Conservation (phyloP, 2,329 filamentous ascomycete genomes). For the Zasmidium angulare region DNA sequence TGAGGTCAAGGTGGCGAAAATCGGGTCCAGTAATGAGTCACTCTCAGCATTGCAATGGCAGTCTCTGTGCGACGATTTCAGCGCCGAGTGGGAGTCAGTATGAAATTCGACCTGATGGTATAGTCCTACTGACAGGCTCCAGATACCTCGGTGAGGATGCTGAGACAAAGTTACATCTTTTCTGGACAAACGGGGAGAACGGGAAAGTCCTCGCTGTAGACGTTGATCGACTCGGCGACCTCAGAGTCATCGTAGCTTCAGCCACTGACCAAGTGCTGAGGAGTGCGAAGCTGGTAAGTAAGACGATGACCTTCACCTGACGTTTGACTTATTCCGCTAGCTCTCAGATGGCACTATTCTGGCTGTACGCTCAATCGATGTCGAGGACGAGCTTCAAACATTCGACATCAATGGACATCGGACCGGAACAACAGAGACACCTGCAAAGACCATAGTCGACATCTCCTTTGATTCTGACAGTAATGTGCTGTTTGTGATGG, state of each 20-base stretch:
- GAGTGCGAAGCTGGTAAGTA: neutral
- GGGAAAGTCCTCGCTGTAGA: neutral
- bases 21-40: neutral
- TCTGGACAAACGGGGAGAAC: neutral
- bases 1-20: neutral
- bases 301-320: neutral
- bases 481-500: neutral
- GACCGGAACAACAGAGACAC: neutral
- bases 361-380: neutral
- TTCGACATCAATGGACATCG: neutral
- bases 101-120: neutral
- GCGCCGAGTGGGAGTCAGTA: neutral
- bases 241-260: neutral
- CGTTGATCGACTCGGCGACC: neutral
- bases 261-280: neutral
- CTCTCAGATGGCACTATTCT: neutral
- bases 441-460: neutral
- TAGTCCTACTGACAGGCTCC: neutral
- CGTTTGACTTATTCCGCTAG: neutral
- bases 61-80: neutral
- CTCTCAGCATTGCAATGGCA: neutral
- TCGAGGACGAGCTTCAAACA: neutral
- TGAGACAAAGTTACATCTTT: neutral
- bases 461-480: neutral
- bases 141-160: neutral